Base-by-base conservation (phyloP, 129 eudicot species). In the Tagetes patula region DNA sequence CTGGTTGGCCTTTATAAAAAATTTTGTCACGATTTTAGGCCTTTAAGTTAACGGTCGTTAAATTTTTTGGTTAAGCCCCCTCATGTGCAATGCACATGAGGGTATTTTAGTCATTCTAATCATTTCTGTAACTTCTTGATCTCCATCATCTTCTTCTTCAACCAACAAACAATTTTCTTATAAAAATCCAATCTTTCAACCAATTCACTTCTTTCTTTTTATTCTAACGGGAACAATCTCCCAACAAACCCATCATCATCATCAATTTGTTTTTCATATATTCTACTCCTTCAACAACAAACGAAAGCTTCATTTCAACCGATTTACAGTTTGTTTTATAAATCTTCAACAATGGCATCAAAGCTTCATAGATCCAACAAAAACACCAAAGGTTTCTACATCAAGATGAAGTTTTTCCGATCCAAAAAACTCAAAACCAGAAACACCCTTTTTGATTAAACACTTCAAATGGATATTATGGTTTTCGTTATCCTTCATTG, bases 401-500 rank as follows among this genome's bases (percentile, higher is more conserved):
- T 85, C 10, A 87, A 74, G 69, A 90, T 90, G 96, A 90, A 72
- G 78, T 76, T 85, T n/a, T 54, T 80, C 1, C 71, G 74, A 14
- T 47, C 47, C 70, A 72, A 60, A 20, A 62, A 71, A 77, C 30
- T 42, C 68, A 8, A 78, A 79, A 30, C 38, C 10, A 3, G 82
- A 76, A 30, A 65, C 82, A 1, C 68, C 80, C 27, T 87, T 87
- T 41, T 85, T 79, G 30, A 3, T 70, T 47, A 84, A 79, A 82
- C 85, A 81, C 73, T 82, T 85, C 79, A 90, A 87, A 90, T 90
- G 95, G 95, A 45, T 90, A 10, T 75, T 87, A 38, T 90, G 96
- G 96, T 77, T 90, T 72, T 83, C 89, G 6, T 62, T 87, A 2
- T 83, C 96, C 1, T 82, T 82, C 27, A 20, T 20, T 20, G 27